These are phyloP conservation scores for Carallia pectinifolia DNA, from an alignment of 345 rosid genomes.

Conservation along the genomic window DNA sequence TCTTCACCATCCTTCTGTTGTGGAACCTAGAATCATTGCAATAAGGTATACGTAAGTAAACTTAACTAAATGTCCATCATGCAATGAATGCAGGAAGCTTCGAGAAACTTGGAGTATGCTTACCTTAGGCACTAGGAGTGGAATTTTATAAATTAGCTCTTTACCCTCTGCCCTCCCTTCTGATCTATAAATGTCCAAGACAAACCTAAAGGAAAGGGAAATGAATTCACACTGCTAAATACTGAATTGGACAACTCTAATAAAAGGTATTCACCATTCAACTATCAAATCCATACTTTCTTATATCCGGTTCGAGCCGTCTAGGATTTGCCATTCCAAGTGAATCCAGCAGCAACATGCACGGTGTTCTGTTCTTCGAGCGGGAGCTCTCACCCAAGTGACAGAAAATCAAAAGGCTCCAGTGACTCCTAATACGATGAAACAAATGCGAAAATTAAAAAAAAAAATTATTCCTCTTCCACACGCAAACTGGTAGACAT, in stretches of 20 bases:
- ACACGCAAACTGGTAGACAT: not conserved
- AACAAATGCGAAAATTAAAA: not conserved
- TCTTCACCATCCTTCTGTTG: conserved; percentile 64
- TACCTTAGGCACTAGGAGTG: conserved; percentile 58
- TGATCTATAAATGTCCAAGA: conserved; percentile 46
- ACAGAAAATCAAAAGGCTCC: conserved; percentile 75
- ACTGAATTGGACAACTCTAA: not conserved
- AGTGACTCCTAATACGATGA: conserved; percentile 50
- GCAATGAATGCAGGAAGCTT: not conserved
- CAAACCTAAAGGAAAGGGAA: conserved; percentile 47
- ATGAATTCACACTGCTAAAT: not conserved
- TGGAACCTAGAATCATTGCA: conserved; percentile 48
- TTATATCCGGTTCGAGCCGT: conserved; percentile 56
- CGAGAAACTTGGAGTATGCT: not conserved
- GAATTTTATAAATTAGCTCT: conserved; percentile 42
- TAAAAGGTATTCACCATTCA: not conserved
- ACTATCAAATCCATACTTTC: conserved; percentile 37
- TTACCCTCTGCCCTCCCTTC: conserved; percentile 50
- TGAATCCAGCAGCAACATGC: conserved; percentile 71
- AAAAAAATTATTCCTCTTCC: not conserved
- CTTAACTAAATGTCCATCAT: not conserved
- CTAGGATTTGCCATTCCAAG: conserved; percentile 47
- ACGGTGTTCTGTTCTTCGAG: conserved; percentile 41
- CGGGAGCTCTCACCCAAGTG: conserved; percentile 53
- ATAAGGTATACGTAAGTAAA: not conserved